These are phyloP conservation scores for Fraxinus latifolia DNA, from an alignment of 305 asterid genomes.

Conservation along the genomic window DNA sequence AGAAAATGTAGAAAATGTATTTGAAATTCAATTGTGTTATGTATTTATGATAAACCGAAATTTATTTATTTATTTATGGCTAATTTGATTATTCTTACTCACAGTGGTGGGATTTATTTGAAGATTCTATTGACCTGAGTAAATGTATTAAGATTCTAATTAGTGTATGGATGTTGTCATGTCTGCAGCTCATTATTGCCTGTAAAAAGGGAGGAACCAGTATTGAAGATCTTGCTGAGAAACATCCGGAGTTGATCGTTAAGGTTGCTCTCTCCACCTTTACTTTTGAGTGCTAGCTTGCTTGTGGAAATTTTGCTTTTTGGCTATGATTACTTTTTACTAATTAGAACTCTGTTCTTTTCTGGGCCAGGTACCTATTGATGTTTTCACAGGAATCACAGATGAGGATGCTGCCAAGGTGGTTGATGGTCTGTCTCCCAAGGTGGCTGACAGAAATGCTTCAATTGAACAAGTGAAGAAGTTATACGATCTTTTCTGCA, in stretches of 20 bases:
- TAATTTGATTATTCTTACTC: not conserved
- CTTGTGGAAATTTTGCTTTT: not conserved
- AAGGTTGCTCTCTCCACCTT: slow-evolving; percentile 50
- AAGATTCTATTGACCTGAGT: not conserved
- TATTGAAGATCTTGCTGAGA: slow-evolving; percentile 95
- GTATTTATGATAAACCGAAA: not conserved
- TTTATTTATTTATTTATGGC: not conserved
- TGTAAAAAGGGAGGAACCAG: slow-evolving; percentile 98
- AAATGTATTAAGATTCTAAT: not conserved
- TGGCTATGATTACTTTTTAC: slow-evolving; percentile 11
- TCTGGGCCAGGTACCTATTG: slow-evolving; percentile 70
- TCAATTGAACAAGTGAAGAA: slow-evolving; percentile 97
- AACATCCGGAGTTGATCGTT: slow-evolving; percentile 83
- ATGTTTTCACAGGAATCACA: slow-evolving; percentile 83
- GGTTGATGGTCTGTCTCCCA: slow-evolving; percentile 88
- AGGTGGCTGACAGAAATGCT: slow-evolving; percentile 71
- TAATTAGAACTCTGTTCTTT: slow-evolving; percentile 3
- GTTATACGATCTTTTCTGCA: slow-evolving; percentile 82
- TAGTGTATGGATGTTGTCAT: slow-evolving; percentile 1
- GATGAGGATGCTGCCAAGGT: slow-evolving; percentile 96
- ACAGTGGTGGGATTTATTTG: not conserved
- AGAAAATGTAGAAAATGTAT: not conserved
- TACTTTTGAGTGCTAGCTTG: slow-evolving; percentile 15
- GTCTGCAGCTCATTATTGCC: slow-evolving; percentile 83
- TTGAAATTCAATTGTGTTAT: not conserved